phyloP scores from a whole-genome alignment of 1,284 basidiomycete genomes.

The Tremellales sp. region DNA sequence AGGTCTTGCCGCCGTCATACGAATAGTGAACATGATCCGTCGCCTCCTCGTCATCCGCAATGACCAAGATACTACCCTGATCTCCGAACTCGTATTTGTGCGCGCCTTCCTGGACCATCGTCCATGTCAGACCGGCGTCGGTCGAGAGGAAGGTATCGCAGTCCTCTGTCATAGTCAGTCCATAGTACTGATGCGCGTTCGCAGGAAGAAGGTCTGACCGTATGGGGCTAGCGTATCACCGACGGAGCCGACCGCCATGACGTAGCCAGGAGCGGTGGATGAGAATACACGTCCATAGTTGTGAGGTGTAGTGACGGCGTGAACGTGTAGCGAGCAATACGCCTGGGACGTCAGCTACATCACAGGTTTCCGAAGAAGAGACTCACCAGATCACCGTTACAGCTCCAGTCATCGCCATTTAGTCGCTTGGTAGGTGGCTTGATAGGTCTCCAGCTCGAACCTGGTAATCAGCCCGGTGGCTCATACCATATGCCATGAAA shows the following conservation, averaged over 20 bases:
- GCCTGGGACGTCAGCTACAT: constrained; percentile 6
- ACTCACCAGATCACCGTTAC: constrained; percentile 56
- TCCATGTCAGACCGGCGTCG: constrained; percentile 85
- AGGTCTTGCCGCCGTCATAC: constrained; percentile 76
- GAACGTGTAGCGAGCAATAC: constrained; percentile 81
- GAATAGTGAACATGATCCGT: constrained; percentile 73
- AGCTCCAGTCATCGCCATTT: constrained; percentile 61
- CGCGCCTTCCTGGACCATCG: constrained; percentile 68
- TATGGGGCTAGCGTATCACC: constrained; percentile 70
- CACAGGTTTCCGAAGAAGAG: no score
- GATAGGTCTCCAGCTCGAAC: constrained; percentile 71
- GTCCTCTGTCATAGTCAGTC: constrained; percentile 52
- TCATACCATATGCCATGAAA: background rate
- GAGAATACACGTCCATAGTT: constrained; percentile 93
- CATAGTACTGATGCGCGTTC: no score
- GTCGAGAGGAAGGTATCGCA: constrained; percentile 90
- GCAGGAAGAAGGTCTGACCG: constrained; percentile 31
- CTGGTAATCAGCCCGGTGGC: constrained; percentile 33
- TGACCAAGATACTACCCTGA: constrained; percentile 72
- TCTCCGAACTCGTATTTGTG: constrained; percentile 97
- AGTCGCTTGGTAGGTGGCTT: constrained; percentile 61
- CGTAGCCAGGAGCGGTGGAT: constrained; percentile 85
- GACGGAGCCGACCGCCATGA: constrained; percentile 91
- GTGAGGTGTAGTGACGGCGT: constrained; percentile 85
- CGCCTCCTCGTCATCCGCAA: constrained; percentile 80